Evolutionary conservation across 257 asterid genomes (phyloP).

Genomic region (Solanum habrochaites): DNA sequence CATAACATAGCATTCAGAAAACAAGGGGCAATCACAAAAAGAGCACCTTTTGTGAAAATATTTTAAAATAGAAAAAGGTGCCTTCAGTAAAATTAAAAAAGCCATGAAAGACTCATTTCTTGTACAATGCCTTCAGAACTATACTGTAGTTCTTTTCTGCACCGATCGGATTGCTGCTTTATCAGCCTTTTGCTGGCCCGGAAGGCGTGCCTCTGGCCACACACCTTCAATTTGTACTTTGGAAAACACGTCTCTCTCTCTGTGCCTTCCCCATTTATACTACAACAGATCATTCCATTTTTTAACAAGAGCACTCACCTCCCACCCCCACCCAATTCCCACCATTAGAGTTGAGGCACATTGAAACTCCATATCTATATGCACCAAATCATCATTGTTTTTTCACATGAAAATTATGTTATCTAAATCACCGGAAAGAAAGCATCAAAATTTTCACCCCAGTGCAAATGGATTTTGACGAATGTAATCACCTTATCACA

Average conservation of each 20-base stretch:
- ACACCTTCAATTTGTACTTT: neutral
- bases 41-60: neutral
- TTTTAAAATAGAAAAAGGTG: neutral
- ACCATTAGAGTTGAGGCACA: neutral
- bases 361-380: neutral
- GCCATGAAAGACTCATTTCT: neutral
- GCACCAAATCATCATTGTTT: neutral
- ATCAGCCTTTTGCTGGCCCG: neutral
- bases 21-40: neutral
- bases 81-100: neutral
- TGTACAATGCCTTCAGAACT: neutral
- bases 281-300: neutral
- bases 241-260: neutral
- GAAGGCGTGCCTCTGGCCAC: neutral
- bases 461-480: neutral
- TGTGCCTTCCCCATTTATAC: neutral
- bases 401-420: neutral
- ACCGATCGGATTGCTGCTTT: neutral
- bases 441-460: neutral
- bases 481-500: conserved; percentile 68
- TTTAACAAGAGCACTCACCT: neutral
- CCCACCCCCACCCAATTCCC: neutral
- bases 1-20: neutral
- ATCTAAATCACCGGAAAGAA: neutral
- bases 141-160: neutral